Base-by-base conservation (phyloP, 108 stramenopile species). In the Conticribra guillardii region DNA sequence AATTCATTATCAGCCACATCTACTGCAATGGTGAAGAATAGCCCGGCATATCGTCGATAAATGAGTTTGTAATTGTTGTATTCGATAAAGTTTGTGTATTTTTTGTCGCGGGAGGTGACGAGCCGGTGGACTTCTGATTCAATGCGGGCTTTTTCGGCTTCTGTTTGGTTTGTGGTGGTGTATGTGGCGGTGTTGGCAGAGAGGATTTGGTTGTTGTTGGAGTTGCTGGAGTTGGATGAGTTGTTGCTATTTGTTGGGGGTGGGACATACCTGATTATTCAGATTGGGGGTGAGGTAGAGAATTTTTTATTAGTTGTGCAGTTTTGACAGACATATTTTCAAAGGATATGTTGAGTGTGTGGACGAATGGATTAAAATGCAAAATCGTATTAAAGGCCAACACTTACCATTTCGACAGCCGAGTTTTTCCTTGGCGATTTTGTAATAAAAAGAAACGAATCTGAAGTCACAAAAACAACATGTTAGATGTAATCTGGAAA, bases 71-170 rank as follows among this genome's bases (percentile, higher is more conserved):
- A 98, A 64, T 81, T 96, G 73, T 97, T 94, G 84, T 93, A 96
- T 84, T 99, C 99, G 68, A 99, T 97, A 79, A 99, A 99, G 69
- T 99, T 99, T 18, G 99, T 99, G 81, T 97, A 98, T 66, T 97
- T 98, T 56, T 96, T 90, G 66, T 98, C 98, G 3, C 99, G 90
- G 54, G 91, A 85, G 23, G 98, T 94, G 24, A 99, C 97, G 14
- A 98, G 71, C n/a, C 97, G 84, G 81, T 98, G 96, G 24, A 98
- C 95, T 73, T 99, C 98, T 60, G 94, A 83, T 85, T 99, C 99
- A 24, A 99, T 92, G 18, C 96, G 88, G 11, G 82, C 79, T 79
- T 98, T 97, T 73, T 97, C 96, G n/a, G 93, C 85, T 73, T 97
- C 98, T n/a, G 82, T 71, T 34, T 69, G 73, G 59, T 69, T 72